Evolutionary conservation across 192 early-diverging fungal species (phyloP), one percentile per base, ranked within the genome.

Genomic region (Linderina pennispora): DNA sequence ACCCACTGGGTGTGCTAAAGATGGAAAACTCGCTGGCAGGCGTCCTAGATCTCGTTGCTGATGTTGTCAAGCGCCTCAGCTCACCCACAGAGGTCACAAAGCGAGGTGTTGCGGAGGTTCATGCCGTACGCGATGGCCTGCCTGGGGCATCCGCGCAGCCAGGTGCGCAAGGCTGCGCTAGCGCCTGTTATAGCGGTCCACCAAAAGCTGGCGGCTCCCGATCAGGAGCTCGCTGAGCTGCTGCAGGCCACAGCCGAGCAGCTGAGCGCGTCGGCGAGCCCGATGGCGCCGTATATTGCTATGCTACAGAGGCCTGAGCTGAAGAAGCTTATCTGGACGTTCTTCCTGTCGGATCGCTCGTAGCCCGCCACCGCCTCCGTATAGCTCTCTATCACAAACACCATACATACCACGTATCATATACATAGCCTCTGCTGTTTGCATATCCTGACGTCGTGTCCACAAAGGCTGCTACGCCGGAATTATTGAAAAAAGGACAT

Each of bases 1-100:
- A 73, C 20, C 70, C 70, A 9, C 52, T 66, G 58, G 55, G 63
- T 22, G 58, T 73, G 34, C 57, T 56, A 36, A 49, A 43, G 18
- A 73, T 73, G 70, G 70, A 65, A 24, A 73, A 73, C 23, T 58
- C 70, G 2, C 54, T 73, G 53, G 70, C 70, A 6, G 57, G 62
- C 1, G 64, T 73, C 41, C 57, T 73, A 1, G 70, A 73, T 58
- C 62, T 66, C 58, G 50, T 37, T 15, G 62, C 62, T 19, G 62
- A 65, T 28, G 62, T 62, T 4, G 50, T 62, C 8, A 49, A 24
- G 36, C 52, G 47, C 8, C 46, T 73, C 39, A 31, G 49, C 8
- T 50, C 62, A 16, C 48, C 62, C 10, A 53, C 56, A 6, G 36
- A 45, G 17, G 23, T 65, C 23, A 36, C 50, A 2, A 19, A 15